These are phyloP conservation scores for Suillus ampliporus DNA, from an alignment of 768 basidiomycete species.

Conservation along the genomic window DNA sequence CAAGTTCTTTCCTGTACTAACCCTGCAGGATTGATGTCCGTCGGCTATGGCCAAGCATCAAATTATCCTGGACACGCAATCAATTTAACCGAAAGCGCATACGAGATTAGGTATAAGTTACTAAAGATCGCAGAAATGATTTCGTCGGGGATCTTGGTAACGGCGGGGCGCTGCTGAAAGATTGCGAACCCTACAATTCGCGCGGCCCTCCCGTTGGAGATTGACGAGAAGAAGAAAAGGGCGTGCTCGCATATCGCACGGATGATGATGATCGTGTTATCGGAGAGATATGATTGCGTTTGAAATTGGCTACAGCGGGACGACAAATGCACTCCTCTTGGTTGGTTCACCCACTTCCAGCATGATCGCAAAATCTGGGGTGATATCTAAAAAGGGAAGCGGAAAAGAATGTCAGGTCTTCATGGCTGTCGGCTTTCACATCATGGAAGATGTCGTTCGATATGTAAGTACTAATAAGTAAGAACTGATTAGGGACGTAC, in stretches of 20 bases:
- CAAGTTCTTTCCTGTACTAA: neutral
- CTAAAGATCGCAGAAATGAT: neutral
- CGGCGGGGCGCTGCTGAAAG: neutral
- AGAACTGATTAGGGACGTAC: constrained; percentile 3
- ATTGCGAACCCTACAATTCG: neutral
- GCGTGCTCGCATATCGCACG: neutral
- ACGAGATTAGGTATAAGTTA: neutral
- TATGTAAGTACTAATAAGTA: constrained; percentile 7
- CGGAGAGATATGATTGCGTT: constrained; percentile 6
- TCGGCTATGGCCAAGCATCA: neutral
- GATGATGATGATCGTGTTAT: neutral
- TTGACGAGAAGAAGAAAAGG: neutral
- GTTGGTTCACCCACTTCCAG: constrained; percentile 3
- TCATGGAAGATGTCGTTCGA: constrained; percentile 3
- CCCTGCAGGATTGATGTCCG: neutral
- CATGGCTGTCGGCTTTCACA: neutral
- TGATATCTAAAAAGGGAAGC: constrained; percentile 4
- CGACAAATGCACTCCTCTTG: neutral
- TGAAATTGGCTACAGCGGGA: neutral
- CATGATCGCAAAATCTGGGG: constrained; percentile 8
- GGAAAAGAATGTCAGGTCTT: neutral
- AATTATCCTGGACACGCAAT: neutral
- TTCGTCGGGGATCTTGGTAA: neutral
- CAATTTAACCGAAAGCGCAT: constrained; percentile 8
- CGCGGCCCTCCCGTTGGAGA: neutral